A percentile compares a stretch with the other conserved stretches of the same genome.
Evolutionary conservation across 179 eudicot species (phyloP).

Genomic region (Vitellaria paradoxa): DNA sequence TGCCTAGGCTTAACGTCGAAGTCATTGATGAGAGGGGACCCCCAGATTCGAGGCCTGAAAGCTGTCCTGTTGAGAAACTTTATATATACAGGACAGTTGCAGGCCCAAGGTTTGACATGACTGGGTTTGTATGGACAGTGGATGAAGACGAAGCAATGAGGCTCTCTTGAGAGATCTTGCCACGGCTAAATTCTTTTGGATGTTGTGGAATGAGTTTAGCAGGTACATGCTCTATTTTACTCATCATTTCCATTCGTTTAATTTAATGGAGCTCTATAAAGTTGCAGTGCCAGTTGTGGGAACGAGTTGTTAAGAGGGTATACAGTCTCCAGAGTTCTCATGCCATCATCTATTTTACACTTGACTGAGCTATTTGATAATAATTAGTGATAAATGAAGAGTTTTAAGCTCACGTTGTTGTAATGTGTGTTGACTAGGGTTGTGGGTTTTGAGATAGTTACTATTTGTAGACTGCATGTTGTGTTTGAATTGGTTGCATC

Average conservation of each 20-base stretch:
- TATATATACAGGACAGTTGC: conserved; percentile 74
- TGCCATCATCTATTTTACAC: conserved; percentile 22
- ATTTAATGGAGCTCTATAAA: conserved; percentile 11
- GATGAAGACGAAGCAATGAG: conserved; percentile 17
- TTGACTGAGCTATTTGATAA: conserved; percentile 30
- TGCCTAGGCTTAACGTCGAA: conserved; percentile 88
- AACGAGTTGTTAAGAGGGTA: neutral
- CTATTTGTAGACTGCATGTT: neutral
- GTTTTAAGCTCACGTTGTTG: conserved; percentile 12
- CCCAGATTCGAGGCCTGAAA: conserved; percentile 48
- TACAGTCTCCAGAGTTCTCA: conserved; percentile 10
- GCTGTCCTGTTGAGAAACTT: conserved; percentile 66
- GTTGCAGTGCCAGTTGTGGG: conserved; percentile 22
- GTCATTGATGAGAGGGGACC: conserved; percentile 87
- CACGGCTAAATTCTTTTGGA: neutral
- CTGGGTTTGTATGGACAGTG: conserved; percentile 65
- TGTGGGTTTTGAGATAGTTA: neutral
- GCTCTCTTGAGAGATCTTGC: conserved; percentile 12
- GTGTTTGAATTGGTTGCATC: conserved; percentile 9
- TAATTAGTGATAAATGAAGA: conserved; percentile 16
- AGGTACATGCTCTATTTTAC: conserved; percentile 10
- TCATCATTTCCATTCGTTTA: conserved; percentile 9
- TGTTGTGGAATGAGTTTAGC: neutral
- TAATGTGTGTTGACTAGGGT: conserved; percentile 12
- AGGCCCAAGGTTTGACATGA: conserved; percentile 71